Evolutionary conservation across 2,329 filamentous ascomycete species (phyloP).

Genomic region (Raffaelea arxii): DNA sequence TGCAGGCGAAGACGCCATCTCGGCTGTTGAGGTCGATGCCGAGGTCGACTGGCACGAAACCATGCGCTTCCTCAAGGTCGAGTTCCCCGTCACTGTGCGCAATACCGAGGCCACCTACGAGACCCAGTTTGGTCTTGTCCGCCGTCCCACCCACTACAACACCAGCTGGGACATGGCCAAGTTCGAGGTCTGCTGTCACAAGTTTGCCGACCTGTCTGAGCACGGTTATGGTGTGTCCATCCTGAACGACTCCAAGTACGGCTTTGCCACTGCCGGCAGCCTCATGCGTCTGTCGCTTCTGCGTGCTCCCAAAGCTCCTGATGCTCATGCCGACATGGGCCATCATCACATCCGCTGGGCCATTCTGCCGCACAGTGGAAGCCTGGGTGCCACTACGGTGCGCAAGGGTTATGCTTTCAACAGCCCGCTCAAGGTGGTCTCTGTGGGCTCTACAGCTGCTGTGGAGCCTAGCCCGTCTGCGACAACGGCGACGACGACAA

Average conservation of each 20-base stretch:
- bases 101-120: slow-evolving; percentile 94
- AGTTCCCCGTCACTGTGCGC: slow-evolving; percentile 86
- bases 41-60: slow-evolving; percentile 96
- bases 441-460: no score
- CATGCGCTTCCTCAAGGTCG: slow-evolving; percentile 97
- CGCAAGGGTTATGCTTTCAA: slow-evolving; percentile 59
- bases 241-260: slow-evolving; percentile 61
- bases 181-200: slow-evolving; percentile 69
- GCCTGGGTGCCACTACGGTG: slow-evolving; percentile 46
- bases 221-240: slow-evolving; percentile 59
- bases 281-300: slow-evolving; percentile 59
- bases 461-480: no score
- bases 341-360: slow-evolving; percentile 56
- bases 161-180: slow-evolving; percentile 80
- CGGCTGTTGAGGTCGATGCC: slow-evolving; percentile 70
- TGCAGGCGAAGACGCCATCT: slow-evolving; percentile 53
- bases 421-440: slow-evolving; percentile 39
- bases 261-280: slow-evolving; percentile 57
- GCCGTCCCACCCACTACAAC: slow-evolving; percentile 93
- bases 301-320: slow-evolving; percentile 57
- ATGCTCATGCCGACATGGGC: slow-evolving; percentile 61
- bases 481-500: no score
- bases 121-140: slow-evolving; percentile 83
- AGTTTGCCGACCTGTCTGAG: slow-evolving; percentile 63
- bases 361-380: slow-evolving; percentile 52